Base-by-base conservation (phyloP, 345 rosid genomes). In the Carallia pectinifolia region DNA sequence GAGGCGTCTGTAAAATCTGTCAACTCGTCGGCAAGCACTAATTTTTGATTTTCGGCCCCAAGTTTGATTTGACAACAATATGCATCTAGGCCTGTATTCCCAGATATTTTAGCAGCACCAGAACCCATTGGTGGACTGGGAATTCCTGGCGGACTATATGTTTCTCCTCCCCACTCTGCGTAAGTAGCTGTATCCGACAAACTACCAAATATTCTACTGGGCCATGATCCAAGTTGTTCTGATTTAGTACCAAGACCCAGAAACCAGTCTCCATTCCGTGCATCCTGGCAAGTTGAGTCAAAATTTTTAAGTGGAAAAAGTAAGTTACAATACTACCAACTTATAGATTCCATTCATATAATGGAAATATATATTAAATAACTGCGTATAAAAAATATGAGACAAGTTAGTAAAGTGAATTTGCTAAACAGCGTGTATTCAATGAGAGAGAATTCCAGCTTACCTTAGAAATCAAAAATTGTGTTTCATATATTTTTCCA, bases 121-220 rank as follows among this genome's bases (percentile, higher is more conserved):
- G 66, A 56, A 9, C 79, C 79, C 75, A 76, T 71, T 31, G 62
- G 71, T 4, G 68, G 79, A 37, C 62, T 37, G 6, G 62, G 19
- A 33, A 8, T 4, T n/a, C 15, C 34, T 31, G 62, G 63, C 2
- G 71, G 79, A 19, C 75, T 66, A 18, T 19, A 38, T 13, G 23
- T 71, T 44, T 65, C 75, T 19, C 75, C 79, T 15, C 79, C 75
- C 75, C 79, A 76, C 2, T 71, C 79, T 8, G 53, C 52, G n/a
- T 59, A 38, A 3, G 19, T 19, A 3, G 74, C 74, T 16, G n/a
- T 1, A 34, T 66, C 75, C 37, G 33, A 23, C 17, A 71, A 58
- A 17, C 71, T 2, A 0, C 47, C 65, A 62, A 71, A 76, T 44
- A 76, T 27, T 1, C 16, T 8, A 12, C 3, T 36, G 27, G 75